phyloP scores from a whole-genome alignment of 2,329 filamentous ascomycete species.

The Cordyceps militaris region DNA sequence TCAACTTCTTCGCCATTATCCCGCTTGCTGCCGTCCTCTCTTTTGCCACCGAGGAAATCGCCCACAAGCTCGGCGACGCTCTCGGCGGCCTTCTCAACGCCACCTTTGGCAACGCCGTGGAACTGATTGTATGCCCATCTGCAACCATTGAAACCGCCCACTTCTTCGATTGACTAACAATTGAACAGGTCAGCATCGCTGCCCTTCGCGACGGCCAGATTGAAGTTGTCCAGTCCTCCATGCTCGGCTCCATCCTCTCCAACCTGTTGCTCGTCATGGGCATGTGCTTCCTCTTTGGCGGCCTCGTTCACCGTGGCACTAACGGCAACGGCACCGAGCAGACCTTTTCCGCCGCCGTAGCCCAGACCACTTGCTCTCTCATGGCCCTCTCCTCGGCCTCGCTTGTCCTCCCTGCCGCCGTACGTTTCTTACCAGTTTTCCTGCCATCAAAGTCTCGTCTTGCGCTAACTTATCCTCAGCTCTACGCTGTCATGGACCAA shows the following conservation, averaged over 20 bases:
- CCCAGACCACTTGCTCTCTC: conserved; percentile 67
- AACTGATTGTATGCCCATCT: conserved; percentile 57
- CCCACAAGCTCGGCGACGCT: conserved; percentile 63
- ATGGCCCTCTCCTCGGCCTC: conserved; percentile 72
- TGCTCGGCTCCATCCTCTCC: conserved; percentile 92
- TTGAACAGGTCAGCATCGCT: conserved; percentile 76
- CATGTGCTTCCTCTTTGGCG: conserved; percentile 73
- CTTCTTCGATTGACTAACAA: conserved; percentile 12
- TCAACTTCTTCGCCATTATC: conserved; percentile 78
- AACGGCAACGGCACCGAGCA: conserved; percentile 59
- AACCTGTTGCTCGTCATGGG: conserved; percentile 85
- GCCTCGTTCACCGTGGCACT: conserved; percentile 52
- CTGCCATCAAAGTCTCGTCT: too few species aligned
- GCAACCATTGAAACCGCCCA: background rate
- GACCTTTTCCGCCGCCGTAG: conserved; percentile 66
- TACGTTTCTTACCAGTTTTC: conserved; percentile 25
- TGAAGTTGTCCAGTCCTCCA: conserved; percentile 93
- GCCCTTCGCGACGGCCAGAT: conserved; percentile 81
- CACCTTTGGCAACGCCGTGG: conserved; percentile 74
- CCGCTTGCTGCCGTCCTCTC: conserved; percentile 67
- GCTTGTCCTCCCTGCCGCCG: conserved; percentile 69
- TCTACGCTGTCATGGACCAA: conserved; percentile 57
- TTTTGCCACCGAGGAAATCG: conserved; percentile 73
- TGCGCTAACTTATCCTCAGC: conserved; percentile 27
- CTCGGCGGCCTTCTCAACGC: conserved; percentile 68